Base-by-base conservation (phyloP, 345 rosid species). In the Raphanus raphanistrum region DNA sequence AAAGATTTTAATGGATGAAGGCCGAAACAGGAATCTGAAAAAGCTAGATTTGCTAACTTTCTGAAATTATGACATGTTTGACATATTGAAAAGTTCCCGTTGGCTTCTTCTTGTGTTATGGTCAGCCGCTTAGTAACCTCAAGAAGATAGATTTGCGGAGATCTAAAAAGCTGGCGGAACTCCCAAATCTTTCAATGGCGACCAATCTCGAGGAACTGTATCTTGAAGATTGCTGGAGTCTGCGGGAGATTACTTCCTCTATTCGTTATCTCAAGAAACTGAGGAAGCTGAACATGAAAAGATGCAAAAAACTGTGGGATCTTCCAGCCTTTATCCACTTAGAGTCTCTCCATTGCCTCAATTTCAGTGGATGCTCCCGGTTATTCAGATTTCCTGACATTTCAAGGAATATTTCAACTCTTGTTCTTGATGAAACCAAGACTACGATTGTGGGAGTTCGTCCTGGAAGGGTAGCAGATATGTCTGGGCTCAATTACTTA, bases 181-280 rank as follows among this genome's bases (percentile, higher is more conserved):
- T 62, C 5, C 66, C 66, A 6, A 17, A 62, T 62, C 66, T 62
- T 62, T 62, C 41, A 62, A 31, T 1, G 21, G 66, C 66, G 9
- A 62, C 41, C 38, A 62, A 31, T 62, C 66, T 62, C 41, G 66
- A 62, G 66, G 66, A 62, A 29, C 36, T 62, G 11, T 31, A 13
- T 62, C 66, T 62, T n/a, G 41, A 15, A 62, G 66, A 62, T 31
- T 62, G 66, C 25, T 31, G 66, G 36, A 62, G 41, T 13, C 66
- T 62, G 41, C 9, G 7, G 41, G n/a, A 0, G 41, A 6, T 62
- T 31, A 17, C 25, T 31, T 31, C 66, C 25, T 62, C 66, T 31
- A 62, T 62, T 31, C 66, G 66, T 8, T 13, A 62, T 62, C 66
- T 62, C 21, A 29, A 29, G 25, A 62, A 16, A 29, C 41, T 62